Base-by-base conservation (phyloP, 192 early-diverging fungal species). In the Coemansia sp. region DNA sequence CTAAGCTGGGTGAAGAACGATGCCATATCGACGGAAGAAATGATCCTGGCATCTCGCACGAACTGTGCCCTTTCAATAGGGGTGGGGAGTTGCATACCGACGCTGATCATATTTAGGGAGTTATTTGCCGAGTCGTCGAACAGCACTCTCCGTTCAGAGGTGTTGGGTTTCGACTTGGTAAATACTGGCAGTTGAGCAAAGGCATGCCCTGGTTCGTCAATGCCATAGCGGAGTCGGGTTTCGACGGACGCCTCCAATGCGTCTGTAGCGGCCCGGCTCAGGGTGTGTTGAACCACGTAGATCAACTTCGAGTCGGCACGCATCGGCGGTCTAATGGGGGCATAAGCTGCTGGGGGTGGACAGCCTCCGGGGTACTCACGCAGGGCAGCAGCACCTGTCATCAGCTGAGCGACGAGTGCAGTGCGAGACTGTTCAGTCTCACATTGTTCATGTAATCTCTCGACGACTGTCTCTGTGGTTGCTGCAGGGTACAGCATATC, bases 291-390 rank as follows among this genome's bases (percentile, higher is more conserved):
- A 1, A 50, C 8, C 1, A 47, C 37, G 18, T 33, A 68, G 0
- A 61, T 9, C 4, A 57, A 34, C 13, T 42, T 24, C 0, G 61
- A 56, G 0, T 55, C 48, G 0, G 24, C 21, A 1, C 37, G 43
- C 43, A 70, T 61, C 4, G 61, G 61, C 4, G 53, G 67, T 2
- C n/a, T 19, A 13, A 70, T 59, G 13, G 67, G 67, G 1, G 21
- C 30, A 12, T 57, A 24, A 7, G 49, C 46, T 1, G 61, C 61
- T 0, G 67, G 67, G 0, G 57, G 67, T 1, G 67, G 67, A 52
- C 61, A 70, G 2, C 61, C 61, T 15, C 64, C 39, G 0, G 57
- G 64, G 23, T 66, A 66, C 11, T 66, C 64, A n/a, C 44, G 56
- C 42, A 59, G 34, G 0, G 64, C 54, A 0, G 30, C 38, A 0